Evolutionary conservation across 2,329 filamentous ascomycete species (phyloP), one percentile per base, ranked within the genome.

Genomic region (Aspergillus piperis): DNA sequence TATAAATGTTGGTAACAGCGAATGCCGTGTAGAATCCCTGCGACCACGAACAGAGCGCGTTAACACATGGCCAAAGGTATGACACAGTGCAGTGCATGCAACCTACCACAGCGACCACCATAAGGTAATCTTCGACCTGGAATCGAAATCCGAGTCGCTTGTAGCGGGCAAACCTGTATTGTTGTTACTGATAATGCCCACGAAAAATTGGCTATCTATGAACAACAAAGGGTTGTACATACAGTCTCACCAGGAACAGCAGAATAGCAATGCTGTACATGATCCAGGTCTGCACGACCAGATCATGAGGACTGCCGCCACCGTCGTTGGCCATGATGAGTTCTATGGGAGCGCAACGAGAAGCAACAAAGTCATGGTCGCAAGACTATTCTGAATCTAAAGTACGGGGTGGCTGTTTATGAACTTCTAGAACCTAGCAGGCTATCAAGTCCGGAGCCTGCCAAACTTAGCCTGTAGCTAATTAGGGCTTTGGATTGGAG

Each of bases 251-350:
- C n/a, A 55, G 5, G 21, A 55, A 55, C 39, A 55, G 23, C n/a
- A 55, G 25, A 23, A 55, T 55, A 5, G 53, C 53, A 13, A 55
- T 47, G 39, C 53, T 55, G 53, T 55, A 55, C 53, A 55, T 55
- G n/a, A 55, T 44, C 53, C 53, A 55, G 53, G 53, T 55, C 23
- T 27, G 41, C n/a, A 55, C 53, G 39, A 55, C 39, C 41, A 55
- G 6, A 17, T 55, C 53, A 23, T 55, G 53, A 17, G 53, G 23
- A 30, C 23, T 32, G 23, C 53, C 53, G 21, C 53, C 53, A 23
- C 53, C 53, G 25, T 55, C 53, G 21, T 17, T 55, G 39, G 53
- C 25, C 53, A 55, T 55, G 7, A 17, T 55, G 21, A 13, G n/a
- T 19, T 19, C 39, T 30, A 36, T 42, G 21, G 21, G 32, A 25